These are phyloP conservation scores for Daedalea quercina DNA, from an alignment of 768 basidiomycete genomes.

Conservation along the genomic window DNA sequence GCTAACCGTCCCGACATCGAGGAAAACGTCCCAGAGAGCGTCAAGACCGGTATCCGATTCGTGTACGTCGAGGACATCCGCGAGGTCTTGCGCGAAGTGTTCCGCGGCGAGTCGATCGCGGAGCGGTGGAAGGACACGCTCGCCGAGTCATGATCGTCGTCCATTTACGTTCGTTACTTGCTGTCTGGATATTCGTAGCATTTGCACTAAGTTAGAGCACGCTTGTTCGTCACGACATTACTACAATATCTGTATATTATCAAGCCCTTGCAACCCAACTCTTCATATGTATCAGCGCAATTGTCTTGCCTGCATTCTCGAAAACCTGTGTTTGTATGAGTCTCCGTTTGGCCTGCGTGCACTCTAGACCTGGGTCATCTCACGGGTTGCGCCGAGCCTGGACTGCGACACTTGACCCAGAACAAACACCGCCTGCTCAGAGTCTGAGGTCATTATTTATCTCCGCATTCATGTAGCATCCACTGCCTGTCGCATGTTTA, in stretches of 20 bases:
- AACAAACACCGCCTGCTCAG: too few relatives aligned
- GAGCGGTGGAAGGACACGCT: slow-evolving; percentile 68
- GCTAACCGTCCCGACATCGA: slow-evolving; percentile 94
- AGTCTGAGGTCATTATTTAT: too few relatives aligned
- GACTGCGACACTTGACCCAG: too few relatives aligned
- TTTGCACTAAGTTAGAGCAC: slow-evolving; percentile 1
- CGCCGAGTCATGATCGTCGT: slow-evolving; percentile 3
- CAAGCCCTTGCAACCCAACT: not conserved
- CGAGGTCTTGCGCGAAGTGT: slow-evolving; percentile 86
- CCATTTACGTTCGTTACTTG: not conserved
- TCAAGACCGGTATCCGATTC: slow-evolving; percentile 91
- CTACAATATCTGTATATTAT: slow-evolving; percentile 1
- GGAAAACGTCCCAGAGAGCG: slow-evolving; percentile 94
- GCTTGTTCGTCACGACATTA: not conserved
- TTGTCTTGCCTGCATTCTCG: too few relatives aligned
- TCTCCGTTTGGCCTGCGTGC: too few relatives aligned
- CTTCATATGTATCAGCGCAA: not conserved
- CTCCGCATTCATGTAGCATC: too few relatives aligned
- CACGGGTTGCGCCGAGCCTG: too few relatives aligned
- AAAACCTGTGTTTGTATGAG: too few relatives aligned
- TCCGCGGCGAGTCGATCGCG: slow-evolving; percentile 51
- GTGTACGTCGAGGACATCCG: slow-evolving; percentile 93
- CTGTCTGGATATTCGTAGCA: not conserved
- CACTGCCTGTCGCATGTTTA: too few relatives aligned
- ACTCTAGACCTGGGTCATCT: too few relatives aligned